Evolutionary conservation across 345 rosid genomes (phyloP), one percentile per base, ranked within the genome.

Genomic region (Corchorus olitorius): DNA sequence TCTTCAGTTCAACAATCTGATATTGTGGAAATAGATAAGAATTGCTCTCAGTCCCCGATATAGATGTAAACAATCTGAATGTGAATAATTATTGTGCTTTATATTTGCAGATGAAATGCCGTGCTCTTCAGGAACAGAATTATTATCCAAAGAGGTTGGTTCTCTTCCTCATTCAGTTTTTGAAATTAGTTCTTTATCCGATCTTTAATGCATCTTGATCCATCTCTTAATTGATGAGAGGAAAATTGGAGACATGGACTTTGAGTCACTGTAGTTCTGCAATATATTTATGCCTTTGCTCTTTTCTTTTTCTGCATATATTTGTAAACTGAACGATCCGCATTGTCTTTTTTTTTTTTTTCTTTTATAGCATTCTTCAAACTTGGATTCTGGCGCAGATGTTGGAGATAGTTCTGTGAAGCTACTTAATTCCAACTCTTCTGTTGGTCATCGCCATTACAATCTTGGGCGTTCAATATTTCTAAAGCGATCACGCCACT

Each of bases 401-500:
- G 75, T 63, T 34, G 64, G 74, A 48, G 85, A 81, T 75, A 65
- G 63, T 81, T 65, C 82, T 20, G 53, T 52, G 34, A 87, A 84
- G 88, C 75, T 77, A 66, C 73, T 82, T 53, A 80, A 76, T 78
- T 63, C 61, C 34, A 83, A 82, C 17, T 60, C 83, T 59, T 79
- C 88, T 74, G 62, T 48, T 72, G 65, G 79, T 61, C 87, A 80
- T 61, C 84, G 72, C 75, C 86, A 81, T 22, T 73, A 86, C 58
- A 84, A 80, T 79, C 83, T 82, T 64, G 80, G 89, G 35, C 85
- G 86, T 19, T 80, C 91, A 37, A 58, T 88, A n/a, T 85, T 86
- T 82, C 79, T 86, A 71, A 90, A 90, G 75, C 87, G 92, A 60
- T 81, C 91, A 8, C 89, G 89, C 43, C 87, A 87, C 77, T 69